These are phyloP conservation scores for Botrytis byssoidea DNA, from an alignment of 2,329 filamentous ascomycete species.

Conservation along the genomic window DNA sequence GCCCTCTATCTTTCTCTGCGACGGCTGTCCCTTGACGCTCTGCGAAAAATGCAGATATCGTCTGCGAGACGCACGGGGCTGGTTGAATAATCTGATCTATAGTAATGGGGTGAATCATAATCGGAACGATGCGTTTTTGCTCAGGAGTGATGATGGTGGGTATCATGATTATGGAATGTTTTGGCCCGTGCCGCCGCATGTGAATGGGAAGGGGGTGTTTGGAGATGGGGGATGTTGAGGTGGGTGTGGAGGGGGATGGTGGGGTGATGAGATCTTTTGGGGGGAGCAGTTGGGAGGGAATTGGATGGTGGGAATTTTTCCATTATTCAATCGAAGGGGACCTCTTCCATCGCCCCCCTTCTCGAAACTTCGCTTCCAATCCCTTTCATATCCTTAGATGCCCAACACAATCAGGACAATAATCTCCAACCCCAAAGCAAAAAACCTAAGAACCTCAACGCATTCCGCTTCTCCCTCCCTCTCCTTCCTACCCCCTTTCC, in stretches of 20 bases:
- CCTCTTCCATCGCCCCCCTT: not conserved
- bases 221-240: not conserved
- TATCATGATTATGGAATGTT: constrained; percentile 9
- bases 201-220: not conserved
- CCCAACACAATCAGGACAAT: not conserved
- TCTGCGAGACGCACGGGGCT: not conserved
- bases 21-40: constrained; percentile 3
- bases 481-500: not conserved
- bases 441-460: not conserved
- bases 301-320: not conserved
- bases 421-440: not conserved
- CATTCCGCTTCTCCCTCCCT: not conserved
- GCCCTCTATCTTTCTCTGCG: not conserved
- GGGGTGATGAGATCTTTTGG: not conserved
- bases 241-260: not conserved
- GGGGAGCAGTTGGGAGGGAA: not conserved
- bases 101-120: not conserved
- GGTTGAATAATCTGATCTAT: constrained; percentile 8
- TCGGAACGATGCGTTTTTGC: constrained; percentile 9
- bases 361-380: not conserved
- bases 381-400: not conserved
- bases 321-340: no score
- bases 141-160: constrained; percentile 1
- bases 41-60: constrained; percentile 9
- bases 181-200: not conserved